These are phyloP conservation scores for Claviceps spartinae DNA, from an alignment of 2,329 filamentous ascomycete genomes.

Conservation along the genomic window DNA sequence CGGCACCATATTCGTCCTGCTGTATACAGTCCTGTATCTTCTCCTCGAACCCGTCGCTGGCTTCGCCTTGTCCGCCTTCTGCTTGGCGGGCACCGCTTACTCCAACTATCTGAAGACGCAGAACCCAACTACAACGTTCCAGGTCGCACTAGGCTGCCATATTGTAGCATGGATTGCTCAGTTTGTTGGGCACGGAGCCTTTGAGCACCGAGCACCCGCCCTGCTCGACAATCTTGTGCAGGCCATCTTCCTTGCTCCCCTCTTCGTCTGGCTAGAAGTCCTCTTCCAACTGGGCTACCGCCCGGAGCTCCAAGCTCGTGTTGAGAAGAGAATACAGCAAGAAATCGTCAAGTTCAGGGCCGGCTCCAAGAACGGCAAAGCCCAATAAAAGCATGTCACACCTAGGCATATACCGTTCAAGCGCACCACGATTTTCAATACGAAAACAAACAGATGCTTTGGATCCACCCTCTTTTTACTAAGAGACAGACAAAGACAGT, in stretches of 20 bases:
- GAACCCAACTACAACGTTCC: conserved; percentile 33
- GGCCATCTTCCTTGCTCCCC: conserved; percentile 80
- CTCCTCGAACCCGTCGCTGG: conserved; percentile 91
- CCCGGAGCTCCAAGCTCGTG: conserved; percentile 67
- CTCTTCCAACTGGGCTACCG: conserved; percentile 86
- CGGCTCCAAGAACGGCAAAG: conserved; percentile 40
- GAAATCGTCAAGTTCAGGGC: conserved; percentile 65
- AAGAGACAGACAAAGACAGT: not conserved
- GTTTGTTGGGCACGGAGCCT: conserved; percentile 82
- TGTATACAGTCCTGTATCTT: conserved; percentile 72
- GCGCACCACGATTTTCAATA: not conserved
- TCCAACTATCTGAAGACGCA: conserved; percentile 60
- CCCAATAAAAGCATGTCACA: conserved; percentile 23
- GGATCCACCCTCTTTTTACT: not conserved
- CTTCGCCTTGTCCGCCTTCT: conserved; percentile 57
- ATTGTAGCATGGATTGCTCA: conserved; percentile 73
- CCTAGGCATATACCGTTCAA: not conserved
- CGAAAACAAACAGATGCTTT: not conserved
- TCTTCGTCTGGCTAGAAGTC: conserved; percentile 95
- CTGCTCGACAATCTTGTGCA: conserved; percentile 85
- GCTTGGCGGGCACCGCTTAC: conserved; percentile 61
- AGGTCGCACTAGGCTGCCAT: conserved; percentile 52
- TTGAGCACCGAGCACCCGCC: conserved; percentile 77
- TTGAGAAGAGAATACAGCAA: conserved; percentile 60
- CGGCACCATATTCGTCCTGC: conserved; percentile 47